These are phyloP conservation scores for Dactylellina cionopaga DNA, from an alignment of 2,329 filamentous ascomycete species.

Conservation along the genomic window DNA sequence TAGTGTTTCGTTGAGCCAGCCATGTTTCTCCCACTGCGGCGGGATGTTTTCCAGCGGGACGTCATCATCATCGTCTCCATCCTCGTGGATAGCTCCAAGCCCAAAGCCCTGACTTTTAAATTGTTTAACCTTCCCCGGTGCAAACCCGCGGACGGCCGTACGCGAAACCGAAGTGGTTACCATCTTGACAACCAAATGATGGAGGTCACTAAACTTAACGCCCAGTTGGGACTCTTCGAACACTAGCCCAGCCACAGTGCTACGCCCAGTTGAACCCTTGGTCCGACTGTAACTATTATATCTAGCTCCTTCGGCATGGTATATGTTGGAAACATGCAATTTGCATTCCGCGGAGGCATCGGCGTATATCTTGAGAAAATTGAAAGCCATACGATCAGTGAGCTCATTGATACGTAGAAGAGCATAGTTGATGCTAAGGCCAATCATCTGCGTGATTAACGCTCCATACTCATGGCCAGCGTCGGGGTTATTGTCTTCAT, in stretches of 20 bases:
- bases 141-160: slow-evolving; percentile 57
- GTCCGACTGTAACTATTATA: slow-evolving; percentile 22
- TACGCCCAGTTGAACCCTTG: not conserved
- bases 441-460: slow-evolving; percentile 56
- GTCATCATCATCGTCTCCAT: no score
- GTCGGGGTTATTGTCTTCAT: slow-evolving; percentile 53
- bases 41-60: not conserved
- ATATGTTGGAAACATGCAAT: slow-evolving; percentile 56
- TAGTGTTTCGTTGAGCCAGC: slow-evolving; percentile 58
- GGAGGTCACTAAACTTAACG: slow-evolving; percentile 55
- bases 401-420: slow-evolving; percentile 58
- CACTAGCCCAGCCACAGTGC: slow-evolving; percentile 43
- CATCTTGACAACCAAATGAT: slow-evolving; percentile 57
- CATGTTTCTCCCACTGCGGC: slow-evolving; percentile 57
- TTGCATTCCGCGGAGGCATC: slow-evolving; percentile 52
- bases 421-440: slow-evolving; percentile 58
- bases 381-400: slow-evolving; percentile 58
- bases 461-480: slow-evolving; percentile 57
- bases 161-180: slow-evolving; percentile 59
- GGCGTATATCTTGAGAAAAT: slow-evolving; percentile 56
- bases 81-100: slow-evolving; percentile 53
- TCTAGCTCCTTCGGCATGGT: no score
- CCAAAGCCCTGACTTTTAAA: no score
- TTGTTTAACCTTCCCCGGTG: not conserved
- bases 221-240: slow-evolving; percentile 58